Evolutionary conservation across 108 stramenopile species (phyloP).

Genomic region (Nitzschia sp.): DNA sequence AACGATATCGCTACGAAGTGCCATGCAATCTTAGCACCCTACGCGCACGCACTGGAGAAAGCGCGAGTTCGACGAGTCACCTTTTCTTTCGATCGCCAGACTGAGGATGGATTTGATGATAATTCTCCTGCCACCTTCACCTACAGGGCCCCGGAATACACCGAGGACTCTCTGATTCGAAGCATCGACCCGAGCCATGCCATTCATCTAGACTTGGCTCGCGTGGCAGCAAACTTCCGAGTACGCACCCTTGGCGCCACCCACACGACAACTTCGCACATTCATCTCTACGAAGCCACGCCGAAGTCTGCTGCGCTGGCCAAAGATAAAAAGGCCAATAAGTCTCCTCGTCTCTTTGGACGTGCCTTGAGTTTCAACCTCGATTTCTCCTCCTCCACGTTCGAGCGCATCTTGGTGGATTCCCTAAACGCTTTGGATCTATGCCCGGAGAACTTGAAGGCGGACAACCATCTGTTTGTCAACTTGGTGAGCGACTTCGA

Average conservation of each 20-base stretch:
- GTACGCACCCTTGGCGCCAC: conserved; percentile 73
- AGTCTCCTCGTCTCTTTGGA: conserved; percentile 75
- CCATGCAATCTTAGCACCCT: conserved; percentile 45
- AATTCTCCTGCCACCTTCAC: conserved; percentile 90
- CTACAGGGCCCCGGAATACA: conserved; percentile 80
- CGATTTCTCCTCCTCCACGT: conserved; percentile 74
- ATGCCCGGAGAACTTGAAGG: conserved; percentile 36
- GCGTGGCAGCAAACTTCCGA: conserved; percentile 89
- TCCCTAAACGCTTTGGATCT: conserved; percentile 92
- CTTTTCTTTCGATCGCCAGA: conserved; percentile 58
- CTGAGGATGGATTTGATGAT: conserved; percentile 42
- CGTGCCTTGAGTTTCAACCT: conserved; percentile 81
- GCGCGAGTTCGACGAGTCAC: conserved; percentile 84
- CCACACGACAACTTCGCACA: conserved; percentile 84
- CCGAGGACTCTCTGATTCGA: conserved; percentile 92
- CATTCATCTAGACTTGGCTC: conserved; percentile 87
- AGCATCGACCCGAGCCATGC: conserved; percentile 94
- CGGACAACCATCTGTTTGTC: conserved; percentile 96
- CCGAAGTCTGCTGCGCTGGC: conserved; percentile 77
- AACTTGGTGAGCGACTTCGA: conserved; percentile 89
- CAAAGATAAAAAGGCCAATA: conserved; percentile 85
- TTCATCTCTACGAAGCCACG: conserved; percentile 93
- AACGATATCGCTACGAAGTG: conserved; percentile 53
- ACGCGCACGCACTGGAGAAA: conserved; percentile 50
- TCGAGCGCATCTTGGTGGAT: conserved; percentile 94